Base-by-base conservation (phyloP, 768 basidiomycete species). In the Nidularia pulvinata region DNA sequence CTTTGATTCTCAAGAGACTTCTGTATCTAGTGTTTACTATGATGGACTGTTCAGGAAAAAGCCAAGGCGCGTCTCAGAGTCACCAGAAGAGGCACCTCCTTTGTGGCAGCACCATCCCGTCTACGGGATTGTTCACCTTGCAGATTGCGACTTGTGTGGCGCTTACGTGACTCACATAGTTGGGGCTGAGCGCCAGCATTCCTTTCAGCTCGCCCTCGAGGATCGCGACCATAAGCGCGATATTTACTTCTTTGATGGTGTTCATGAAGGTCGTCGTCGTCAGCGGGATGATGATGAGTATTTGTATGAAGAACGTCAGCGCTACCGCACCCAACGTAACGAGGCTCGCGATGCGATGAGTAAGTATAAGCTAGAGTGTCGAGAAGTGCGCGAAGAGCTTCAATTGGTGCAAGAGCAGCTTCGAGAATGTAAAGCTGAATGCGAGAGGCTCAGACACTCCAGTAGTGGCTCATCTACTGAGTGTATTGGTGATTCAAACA, bases 101-200 rank as follows among this genome's bases (percentile, higher is more conserved):
- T 16, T 69, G 6, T 76, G 75, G 75, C 72, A 73, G 62, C 69
- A 62, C 62, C 65, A 75, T 55, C 65, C 72, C 13, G 65, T 66
- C 57, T 73, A 69, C 52, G 75, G 75, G 25, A 65, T 76, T 36
- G 68, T 76, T 2, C 75, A 76, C 48, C 65, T 69, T 5, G 65
- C 69, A 1, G 76, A 69, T 55, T 76, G 75, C 59, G 65, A 64
- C 16, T 61, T 65, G 11, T 76, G 75, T 55, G 56, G 67, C 5
- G 61, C 65, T 9, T 77, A 75, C 58, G 74, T 71, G 66, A 66
- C 69, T 50, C 75, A 76, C 54, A 60, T 75, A 55, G 67, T 69
- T 10, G 72, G 71, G 50, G 71, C 73, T 22, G 66, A 63, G 25
- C 63, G 68, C 46, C 69, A 71, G 49, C 63, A 70, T 25, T 72